Conservation (phyloP, 768 basidiomycete genomes). For the Trametes cinnabarina region DNA sequence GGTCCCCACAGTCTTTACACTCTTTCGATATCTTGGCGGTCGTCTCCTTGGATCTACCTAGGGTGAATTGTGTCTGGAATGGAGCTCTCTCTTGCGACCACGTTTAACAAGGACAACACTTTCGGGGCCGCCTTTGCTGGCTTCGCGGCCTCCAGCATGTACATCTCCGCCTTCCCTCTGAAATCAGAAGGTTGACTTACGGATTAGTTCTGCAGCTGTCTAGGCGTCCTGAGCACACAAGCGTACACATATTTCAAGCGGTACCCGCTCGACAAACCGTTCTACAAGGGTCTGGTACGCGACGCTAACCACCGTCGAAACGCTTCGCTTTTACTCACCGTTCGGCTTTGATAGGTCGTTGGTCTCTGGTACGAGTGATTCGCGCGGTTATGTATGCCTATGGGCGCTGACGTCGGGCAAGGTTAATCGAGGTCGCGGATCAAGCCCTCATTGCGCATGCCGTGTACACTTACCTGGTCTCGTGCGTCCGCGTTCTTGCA, state of each 20-base stretch:
- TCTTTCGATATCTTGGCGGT: not conserved
- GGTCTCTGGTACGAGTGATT: slow-evolving; percentile 30
- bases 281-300: slow-evolving; percentile 54
- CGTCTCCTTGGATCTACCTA: not conserved
- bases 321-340: not conserved
- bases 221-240: slow-evolving; percentile 55
- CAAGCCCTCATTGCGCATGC: slow-evolving; percentile 51
- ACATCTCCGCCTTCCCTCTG: slow-evolving; percentile 7
- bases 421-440: slow-evolving; percentile 47
- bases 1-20: slow-evolving; percentile 16
- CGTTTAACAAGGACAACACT: slow-evolving; percentile 41
- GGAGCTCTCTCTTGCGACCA: not conserved
- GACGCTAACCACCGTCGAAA: not conserved
- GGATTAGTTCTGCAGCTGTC: slow-evolving; percentile 34
- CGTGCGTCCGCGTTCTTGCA: slow-evolving; percentile 37
- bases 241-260: slow-evolving; percentile 52
- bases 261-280: slow-evolving; percentile 51
- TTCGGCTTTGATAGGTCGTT: slow-evolving; percentile 27
- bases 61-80: not conserved
- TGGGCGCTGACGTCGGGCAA: slow-evolving; percentile 24
- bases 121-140: slow-evolving; percentile 63
- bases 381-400: not conserved
- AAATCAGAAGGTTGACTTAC: not conserved
- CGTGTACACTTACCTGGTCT: slow-evolving; percentile 53
- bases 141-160: slow-evolving; percentile 47